A percentile compares a stretch with the other conserved stretches of the same genome.
phyloP scores from a whole-genome alignment of 306 rosid genomes.

The Clitoria ternatea region DNA sequence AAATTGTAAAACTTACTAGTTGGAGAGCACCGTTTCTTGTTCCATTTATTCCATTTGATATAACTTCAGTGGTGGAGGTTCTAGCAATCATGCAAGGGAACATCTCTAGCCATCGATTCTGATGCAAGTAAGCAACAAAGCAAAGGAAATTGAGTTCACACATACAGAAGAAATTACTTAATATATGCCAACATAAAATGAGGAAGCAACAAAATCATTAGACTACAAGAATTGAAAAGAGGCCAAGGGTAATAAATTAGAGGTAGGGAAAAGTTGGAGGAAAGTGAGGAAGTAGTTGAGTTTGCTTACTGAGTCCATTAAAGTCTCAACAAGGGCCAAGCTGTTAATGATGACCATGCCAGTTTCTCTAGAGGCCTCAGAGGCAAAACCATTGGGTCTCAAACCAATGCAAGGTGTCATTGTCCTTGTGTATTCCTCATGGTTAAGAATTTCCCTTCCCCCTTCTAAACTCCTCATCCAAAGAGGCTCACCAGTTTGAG shows the following conservation, averaged over 20 bases:
- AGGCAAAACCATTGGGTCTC: constrained; percentile 75
- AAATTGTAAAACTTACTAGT: constrained; percentile 59
- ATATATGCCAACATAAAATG: neutral
- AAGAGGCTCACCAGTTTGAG: constrained; percentile 75
- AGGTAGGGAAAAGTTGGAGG: neutral
- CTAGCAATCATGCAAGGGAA: constrained; percentile 84
- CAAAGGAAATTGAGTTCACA: neutral
- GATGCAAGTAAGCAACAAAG: too few species aligned
- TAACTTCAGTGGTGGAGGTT: constrained; percentile 65
- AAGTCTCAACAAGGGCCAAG: constrained; percentile 83
- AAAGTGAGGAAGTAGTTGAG: neutral
- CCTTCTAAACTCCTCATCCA: constrained; percentile 73
- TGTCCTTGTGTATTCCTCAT: constrained; percentile 64
- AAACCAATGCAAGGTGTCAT: constrained; percentile 72
- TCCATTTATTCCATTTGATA: constrained; percentile 77
- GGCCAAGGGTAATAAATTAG: neutral
- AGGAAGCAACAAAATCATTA: neutral
- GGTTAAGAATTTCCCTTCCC: constrained; percentile 69
- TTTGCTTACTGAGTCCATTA: constrained; percentile 89
- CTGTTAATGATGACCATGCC: constrained; percentile 91
- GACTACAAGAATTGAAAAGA: too few species aligned
- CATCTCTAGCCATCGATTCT: constrained; percentile 90
- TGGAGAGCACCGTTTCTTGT: constrained; percentile 87
- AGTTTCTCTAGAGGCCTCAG: constrained; percentile 83
- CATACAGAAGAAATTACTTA: neutral